phyloP scores from a whole-genome alignment of 2,329 filamentous ascomycete genomes.

The Penicillium sp. region DNA sequence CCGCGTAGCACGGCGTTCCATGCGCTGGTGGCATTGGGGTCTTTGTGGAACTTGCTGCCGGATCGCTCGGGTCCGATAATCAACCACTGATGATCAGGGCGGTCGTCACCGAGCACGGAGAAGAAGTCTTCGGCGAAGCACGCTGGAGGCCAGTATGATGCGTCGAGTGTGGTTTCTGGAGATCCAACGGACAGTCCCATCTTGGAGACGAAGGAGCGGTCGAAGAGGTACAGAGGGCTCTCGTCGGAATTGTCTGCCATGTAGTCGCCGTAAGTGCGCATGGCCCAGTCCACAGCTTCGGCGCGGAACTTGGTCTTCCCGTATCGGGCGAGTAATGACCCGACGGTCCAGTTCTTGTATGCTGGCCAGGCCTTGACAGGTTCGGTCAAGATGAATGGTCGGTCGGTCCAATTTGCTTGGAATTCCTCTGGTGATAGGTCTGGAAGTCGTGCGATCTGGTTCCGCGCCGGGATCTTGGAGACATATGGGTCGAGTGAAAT shows the following conservation, averaged over 20 bases:
- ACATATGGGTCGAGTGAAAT: slow-evolving; percentile 59
- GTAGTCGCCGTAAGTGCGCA: slow-evolving; percentile 72
- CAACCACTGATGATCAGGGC: slow-evolving; percentile 84
- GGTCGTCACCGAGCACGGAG: slow-evolving; percentile 62
- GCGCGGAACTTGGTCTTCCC: slow-evolving; percentile 66
- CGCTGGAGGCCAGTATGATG: slow-evolving; percentile 66
- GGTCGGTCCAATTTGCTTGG: slow-evolving; percentile 62
- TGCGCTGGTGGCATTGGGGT: slow-evolving; percentile 60
- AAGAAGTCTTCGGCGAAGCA: slow-evolving; percentile 87
- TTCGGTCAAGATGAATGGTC: slow-evolving; percentile 76
- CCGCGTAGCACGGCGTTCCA: slow-evolving; percentile 92
- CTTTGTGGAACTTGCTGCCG: slow-evolving; percentile 90
- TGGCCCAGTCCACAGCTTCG: slow-evolving; percentile 86
- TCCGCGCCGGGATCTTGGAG: slow-evolving; percentile 60
- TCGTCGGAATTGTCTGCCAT: slow-evolving; percentile 74
- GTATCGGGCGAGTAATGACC: slow-evolving; percentile 58
- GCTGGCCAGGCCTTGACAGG: slow-evolving; percentile 76
- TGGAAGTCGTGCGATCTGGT: slow-evolving; percentile 62
- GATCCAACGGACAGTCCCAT: slow-evolving; percentile 60
- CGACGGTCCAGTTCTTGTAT: slow-evolving; percentile 63
- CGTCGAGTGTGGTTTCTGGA: slow-evolving; percentile 34
- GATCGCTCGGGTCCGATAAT: slow-evolving; percentile 80
- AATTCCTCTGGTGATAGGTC: slow-evolving; percentile 67
- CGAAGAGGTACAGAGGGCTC: slow-evolving; percentile 86
- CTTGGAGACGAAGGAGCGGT: slow-evolving; percentile 75